phyloP scores from a whole-genome alignment of 1,139 yeast species.

The Meyerozyma athensensis region DNA sequence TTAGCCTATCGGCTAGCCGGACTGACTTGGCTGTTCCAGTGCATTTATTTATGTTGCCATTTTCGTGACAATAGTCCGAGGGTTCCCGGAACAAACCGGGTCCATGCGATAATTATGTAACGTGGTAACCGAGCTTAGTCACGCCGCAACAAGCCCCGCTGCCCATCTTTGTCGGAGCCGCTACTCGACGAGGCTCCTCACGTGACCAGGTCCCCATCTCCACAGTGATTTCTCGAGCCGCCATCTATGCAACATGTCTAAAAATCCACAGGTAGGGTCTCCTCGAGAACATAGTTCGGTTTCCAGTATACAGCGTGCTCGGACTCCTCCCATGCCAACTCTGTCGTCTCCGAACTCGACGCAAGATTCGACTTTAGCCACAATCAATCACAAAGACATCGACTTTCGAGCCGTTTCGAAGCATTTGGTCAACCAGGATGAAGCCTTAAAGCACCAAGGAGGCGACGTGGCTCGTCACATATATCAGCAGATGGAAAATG shows the following conservation, averaged over 20 bases:
- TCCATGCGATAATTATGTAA: too few relatives aligned
- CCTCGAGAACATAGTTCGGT: background rate
- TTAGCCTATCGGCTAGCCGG: too few relatives aligned
- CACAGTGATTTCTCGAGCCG: background rate
- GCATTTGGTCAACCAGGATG: slow-evolving; percentile 33
- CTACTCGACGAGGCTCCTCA: too few relatives aligned
- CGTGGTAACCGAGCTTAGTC: too few relatives aligned
- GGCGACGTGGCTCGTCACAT: slow-evolving; percentile 70
- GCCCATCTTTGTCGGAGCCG: too few relatives aligned
- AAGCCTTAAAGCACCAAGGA: slow-evolving; percentile 51
- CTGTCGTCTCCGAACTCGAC: background rate
- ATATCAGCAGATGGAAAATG: slow-evolving; percentile 31
- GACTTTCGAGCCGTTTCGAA: slow-evolving; percentile 30
- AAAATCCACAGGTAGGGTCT: background rate
- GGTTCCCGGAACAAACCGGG: too few relatives aligned
- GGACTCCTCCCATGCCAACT: background rate
- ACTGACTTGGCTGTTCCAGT: too few relatives aligned
- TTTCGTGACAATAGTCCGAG: too few relatives aligned
- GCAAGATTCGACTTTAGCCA: slow-evolving; percentile 15
- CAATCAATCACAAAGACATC: slow-evolving; percentile 16
- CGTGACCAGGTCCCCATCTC: background rate
- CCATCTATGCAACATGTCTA: slow-evolving; percentile 1
- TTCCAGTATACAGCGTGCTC: background rate
- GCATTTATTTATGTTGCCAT: too few relatives aligned
- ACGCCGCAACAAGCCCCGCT: too few relatives aligned